Conservation (phyloP, 108 stramenopile species). For the Nitzschia putrida region DNA sequence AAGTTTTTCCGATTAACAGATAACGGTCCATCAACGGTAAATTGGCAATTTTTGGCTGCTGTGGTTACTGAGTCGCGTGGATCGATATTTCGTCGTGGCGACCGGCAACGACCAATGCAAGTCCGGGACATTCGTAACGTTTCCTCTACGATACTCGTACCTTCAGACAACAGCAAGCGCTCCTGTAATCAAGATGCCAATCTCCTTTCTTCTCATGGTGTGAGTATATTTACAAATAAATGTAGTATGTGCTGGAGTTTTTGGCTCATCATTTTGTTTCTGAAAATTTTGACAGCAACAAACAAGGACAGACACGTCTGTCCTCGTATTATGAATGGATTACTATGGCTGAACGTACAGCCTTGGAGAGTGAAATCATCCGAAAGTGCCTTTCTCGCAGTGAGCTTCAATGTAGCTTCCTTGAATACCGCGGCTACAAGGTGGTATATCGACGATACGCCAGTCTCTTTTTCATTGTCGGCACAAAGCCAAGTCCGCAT, state of each 20-base stretch:
- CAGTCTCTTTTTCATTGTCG: conserved; percentile 95
- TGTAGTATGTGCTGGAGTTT: not conserved
- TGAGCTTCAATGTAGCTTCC: conserved; percentile 92
- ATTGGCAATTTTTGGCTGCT: no score
- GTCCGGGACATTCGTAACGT: no score
- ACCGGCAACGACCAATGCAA: no score
- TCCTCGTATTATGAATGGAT: conserved; percentile 94
- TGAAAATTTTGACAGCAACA: conserved; percentile 56
- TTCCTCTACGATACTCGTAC: no score
- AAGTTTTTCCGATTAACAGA: no score
- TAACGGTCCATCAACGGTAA: no score
- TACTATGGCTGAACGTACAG: conserved; percentile 85
- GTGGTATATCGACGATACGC: conserved; percentile 94
- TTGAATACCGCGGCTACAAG: conserved; percentile 94
- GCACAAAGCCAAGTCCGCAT: conserved; percentile 82
- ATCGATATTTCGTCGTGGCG: no score
- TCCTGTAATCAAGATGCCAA: conserved; percentile 37
- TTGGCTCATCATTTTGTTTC: conserved; percentile 7
- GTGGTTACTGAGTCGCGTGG: no score
- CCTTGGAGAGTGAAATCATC: conserved; percentile 93
- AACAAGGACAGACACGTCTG: conserved; percentile 95
- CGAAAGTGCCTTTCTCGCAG: conserved; percentile 90
- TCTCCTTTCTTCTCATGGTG: conserved; percentile 89
- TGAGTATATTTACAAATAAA: conserved; percentile 43
- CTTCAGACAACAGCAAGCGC: no score